phyloP scores from a whole-genome alignment of 768 basidiomycete species.

The Hydnum rufescens region DNA sequence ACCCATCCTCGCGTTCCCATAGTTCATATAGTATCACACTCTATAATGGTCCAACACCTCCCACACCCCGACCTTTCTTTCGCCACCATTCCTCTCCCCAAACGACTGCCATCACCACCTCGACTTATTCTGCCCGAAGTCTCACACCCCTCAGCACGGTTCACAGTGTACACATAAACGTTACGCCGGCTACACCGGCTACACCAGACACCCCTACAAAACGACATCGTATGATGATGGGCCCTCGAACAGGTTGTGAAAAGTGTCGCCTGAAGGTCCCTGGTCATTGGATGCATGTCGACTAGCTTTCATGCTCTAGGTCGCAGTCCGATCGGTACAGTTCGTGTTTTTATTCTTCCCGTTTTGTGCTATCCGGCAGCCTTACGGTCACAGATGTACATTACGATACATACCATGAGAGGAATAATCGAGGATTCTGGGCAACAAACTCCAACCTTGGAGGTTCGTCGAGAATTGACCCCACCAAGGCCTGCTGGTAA shows the following conservation, averaged over 20 bases:
- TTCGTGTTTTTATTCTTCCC: too few species aligned
- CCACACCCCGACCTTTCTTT: neutral
- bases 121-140: neutral
- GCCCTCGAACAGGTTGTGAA: conserved; percentile 45
- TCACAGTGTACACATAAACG: neutral
- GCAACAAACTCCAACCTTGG: too few species aligned
- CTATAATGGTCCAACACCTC: too few species aligned
- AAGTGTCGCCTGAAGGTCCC: conserved; percentile 45
- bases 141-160: neutral
- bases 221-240: conserved; percentile 31
- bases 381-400: too few species aligned
- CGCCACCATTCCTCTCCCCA: neutral
- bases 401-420: too few species aligned
- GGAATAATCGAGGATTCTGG: too few species aligned
- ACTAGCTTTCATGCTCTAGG: conserved; percentile 17
- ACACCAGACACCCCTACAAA: neutral
- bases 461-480: too few species aligned
- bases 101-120: neutral
- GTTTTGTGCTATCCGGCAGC: too few species aligned
- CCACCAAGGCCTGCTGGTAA: too few species aligned
- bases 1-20: too few species aligned
- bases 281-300: conserved; percentile 55
- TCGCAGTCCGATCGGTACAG: too few species aligned
- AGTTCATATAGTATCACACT: too few species aligned
- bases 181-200: neutral